A percentile compares a stretch with the other conserved stretches of the same genome.
Evolutionary conservation across 306 rosid genomes (phyloP).

Genomic region (Pyrus bretschneideri): DNA sequence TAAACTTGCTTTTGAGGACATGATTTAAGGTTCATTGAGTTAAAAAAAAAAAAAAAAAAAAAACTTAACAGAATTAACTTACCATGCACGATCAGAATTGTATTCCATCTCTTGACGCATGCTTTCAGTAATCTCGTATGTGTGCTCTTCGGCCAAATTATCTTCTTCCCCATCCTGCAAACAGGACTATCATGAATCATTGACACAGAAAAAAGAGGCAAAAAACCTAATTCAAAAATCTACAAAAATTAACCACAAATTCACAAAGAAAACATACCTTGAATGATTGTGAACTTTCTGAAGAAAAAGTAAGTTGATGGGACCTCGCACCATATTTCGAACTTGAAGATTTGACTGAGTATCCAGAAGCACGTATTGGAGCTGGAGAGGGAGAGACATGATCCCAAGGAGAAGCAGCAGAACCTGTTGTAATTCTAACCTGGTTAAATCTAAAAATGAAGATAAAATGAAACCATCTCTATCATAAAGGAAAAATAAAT

Average conservation of each 20-base stretch:
- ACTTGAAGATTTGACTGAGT: slow-evolving; percentile 56
- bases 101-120: slow-evolving; percentile 95
- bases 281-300: slow-evolving; percentile 34
- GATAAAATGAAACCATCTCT: slow-evolving; percentile 7
- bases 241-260: background rate
- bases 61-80: slow-evolving; percentile 17
- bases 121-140: slow-evolving; percentile 80
- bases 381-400: slow-evolving; percentile 82
- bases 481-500: background rate
- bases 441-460: slow-evolving; percentile 5
- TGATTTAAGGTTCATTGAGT: background rate
- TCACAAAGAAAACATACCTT: background rate
- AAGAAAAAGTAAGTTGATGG: slow-evolving; percentile 45
- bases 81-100: slow-evolving; percentile 94
- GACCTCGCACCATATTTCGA: slow-evolving; percentile 61
- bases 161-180: slow-evolving; percentile 54
- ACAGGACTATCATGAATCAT: background rate
- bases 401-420: slow-evolving; percentile 87
- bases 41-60: background rate
- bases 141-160: slow-evolving; percentile 41
- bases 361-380: slow-evolving; percentile 92
- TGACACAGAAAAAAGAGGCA: background rate
- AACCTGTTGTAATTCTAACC: slow-evolving; percentile 38
- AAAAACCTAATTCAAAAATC: background rate
- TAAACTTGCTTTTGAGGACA: background rate